Conservation (phyloP, 345 rosid genomes). For the Hypericum androsaemum region DNA sequence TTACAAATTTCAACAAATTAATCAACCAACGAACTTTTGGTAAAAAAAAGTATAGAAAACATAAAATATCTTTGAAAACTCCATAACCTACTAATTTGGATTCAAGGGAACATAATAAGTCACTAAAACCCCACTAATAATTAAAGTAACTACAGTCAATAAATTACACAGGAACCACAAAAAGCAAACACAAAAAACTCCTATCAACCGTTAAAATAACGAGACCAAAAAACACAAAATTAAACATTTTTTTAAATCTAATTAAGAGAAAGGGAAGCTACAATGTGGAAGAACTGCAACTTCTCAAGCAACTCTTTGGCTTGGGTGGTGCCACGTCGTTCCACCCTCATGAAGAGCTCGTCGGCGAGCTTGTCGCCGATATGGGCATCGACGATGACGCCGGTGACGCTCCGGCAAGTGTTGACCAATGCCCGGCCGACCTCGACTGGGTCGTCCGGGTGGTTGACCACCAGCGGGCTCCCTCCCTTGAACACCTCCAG, state of each 20-base stretch:
- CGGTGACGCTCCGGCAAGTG: slow-evolving; percentile 71
- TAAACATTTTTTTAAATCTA: slow-evolving; percentile 2
- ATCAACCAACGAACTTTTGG: too few species aligned
- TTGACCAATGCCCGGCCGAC: slow-evolving; percentile 71
- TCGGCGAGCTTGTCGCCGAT: slow-evolving; percentile 70
- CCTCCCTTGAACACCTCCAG: slow-evolving; percentile 89
- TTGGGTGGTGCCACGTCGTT: slow-evolving; percentile 44
- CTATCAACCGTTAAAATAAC: neutral
- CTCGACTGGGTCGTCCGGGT: slow-evolving; percentile 55
- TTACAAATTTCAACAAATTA: too few species aligned
- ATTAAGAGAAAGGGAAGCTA: slow-evolving; percentile 65
- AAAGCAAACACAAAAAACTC: slow-evolving; percentile 1
- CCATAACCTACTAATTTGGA: slow-evolving; percentile 14
- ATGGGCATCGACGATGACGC: slow-evolving; percentile 89
- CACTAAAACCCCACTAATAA: slow-evolving; percentile 6
- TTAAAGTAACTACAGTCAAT: slow-evolving; percentile 6
- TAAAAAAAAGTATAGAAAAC: neutral
- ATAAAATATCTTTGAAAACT: neutral
- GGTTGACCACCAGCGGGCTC: slow-evolving; percentile 74
- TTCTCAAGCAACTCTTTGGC: slow-evolving; percentile 73
- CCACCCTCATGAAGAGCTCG: slow-evolving; percentile 55
- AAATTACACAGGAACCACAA: slow-evolving; percentile 7
- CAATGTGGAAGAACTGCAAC: slow-evolving; percentile 75
- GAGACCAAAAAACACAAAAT: neutral
- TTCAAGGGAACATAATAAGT: slow-evolving; percentile 18